Evolutionary conservation across 75 land plant genomes (phyloP).

Genomic region (Isoetes taiwanensis): DNA sequence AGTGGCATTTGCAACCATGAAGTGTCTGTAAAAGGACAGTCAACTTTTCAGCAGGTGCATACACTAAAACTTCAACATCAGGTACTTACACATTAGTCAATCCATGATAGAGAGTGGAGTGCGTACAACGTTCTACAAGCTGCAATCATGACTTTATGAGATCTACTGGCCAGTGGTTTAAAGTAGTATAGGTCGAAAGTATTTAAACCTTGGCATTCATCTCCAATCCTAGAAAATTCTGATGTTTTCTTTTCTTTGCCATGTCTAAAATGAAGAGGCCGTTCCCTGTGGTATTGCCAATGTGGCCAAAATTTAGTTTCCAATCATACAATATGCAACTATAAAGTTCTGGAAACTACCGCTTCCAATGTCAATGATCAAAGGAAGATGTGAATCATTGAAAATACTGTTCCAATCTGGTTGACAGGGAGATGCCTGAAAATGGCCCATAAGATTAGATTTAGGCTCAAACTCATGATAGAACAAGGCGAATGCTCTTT

Average conservation of each 20-base stretch:
- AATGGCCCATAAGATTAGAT: too few relatives aligned
- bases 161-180: too few relatives aligned
- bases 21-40: conserved; percentile 24
- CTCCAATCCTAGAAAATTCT: conserved; percentile 68
- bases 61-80: not conserved
- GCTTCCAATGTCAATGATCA: conserved; percentile 3
- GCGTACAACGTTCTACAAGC: conserved; percentile 39
- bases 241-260: conserved; percentile 28
- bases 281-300: conserved; percentile 33
- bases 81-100: conserved; percentile 28
- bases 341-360: not conserved
- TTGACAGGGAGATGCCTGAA: not conserved
- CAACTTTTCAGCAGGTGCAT: too few relatives aligned
- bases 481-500: too few relatives aligned
- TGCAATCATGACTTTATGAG: conserved; percentile 24
- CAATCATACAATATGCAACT: not conserved
- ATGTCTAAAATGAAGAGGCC: conserved; percentile 51
- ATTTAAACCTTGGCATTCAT: conserved; percentile 47
- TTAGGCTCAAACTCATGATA: too few relatives aligned
- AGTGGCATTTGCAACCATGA: conserved; percentile 56
- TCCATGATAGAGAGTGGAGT: conserved; percentile 9
- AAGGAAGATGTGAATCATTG: not conserved
- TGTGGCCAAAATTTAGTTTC: not conserved
- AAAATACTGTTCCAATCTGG: conserved; percentile 1
- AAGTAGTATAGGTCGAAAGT: not conserved